Evolutionary conservation across 805 yeast species (phyloP).

Genomic region (Starmerella bombi): DNA sequence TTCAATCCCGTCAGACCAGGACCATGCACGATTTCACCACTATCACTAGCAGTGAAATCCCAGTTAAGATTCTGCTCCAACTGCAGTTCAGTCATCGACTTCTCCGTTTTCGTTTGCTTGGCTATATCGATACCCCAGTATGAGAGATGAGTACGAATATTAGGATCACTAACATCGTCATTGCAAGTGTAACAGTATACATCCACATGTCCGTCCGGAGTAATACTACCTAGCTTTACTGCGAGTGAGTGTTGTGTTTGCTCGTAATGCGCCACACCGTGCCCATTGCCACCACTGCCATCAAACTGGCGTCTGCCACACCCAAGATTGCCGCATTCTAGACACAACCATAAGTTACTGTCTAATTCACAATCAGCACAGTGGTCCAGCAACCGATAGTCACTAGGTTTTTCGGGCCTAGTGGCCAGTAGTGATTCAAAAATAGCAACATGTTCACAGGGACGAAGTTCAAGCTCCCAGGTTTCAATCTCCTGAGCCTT

Average conservation of each 20-base stretch:
- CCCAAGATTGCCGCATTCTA: slow-evolving; percentile 80
- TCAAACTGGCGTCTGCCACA: slow-evolving; percentile 95
- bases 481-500: slow-evolving; percentile 60
- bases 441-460: slow-evolving; percentile 65
- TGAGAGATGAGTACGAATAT: slow-evolving; percentile 35
- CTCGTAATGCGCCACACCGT: slow-evolving; percentile 65
- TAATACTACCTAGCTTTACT: slow-evolving; percentile 78
- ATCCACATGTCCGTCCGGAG: slow-evolving; percentile 61
- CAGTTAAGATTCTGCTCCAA: slow-evolving; percentile 85
- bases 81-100: slow-evolving; percentile 75
- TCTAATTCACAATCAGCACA: slow-evolving; percentile 36
- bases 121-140: slow-evolving; percentile 56
- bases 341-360: slow-evolving; percentile 84
- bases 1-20: slow-evolving; percentile 68
- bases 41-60: slow-evolving; percentile 71
- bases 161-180: slow-evolving; percentile 74
- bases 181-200: slow-evolving; percentile 79
- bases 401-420: slow-evolving; percentile 1
- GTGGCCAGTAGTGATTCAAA: slow-evolving; percentile 24
- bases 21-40: slow-evolving; percentile 54
- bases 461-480: slow-evolving; percentile 78
- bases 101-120: slow-evolving; percentile 59
- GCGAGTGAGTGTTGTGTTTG: slow-evolving; percentile 60
- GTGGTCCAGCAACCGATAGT: slow-evolving; percentile 18
- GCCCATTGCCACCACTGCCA: slow-evolving; percentile 85